Evolutionary conservation across 768 basidiomycete species (phyloP).

Genomic region (Mycena kentingensis): DNA sequence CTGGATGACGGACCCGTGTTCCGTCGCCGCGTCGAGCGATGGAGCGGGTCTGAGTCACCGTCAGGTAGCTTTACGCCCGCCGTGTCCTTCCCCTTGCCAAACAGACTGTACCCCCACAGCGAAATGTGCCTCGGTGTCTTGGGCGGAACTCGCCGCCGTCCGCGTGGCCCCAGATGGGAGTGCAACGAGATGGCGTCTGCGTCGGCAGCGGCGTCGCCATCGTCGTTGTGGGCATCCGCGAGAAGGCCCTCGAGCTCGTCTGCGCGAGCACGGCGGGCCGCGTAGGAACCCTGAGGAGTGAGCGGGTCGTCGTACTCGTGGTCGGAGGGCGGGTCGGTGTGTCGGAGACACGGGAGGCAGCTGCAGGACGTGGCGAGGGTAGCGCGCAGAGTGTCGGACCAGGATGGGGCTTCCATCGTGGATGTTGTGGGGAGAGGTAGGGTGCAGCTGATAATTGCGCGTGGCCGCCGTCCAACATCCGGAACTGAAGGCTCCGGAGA

Average conservation of each 20-base stretch:
- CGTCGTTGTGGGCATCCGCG: background rate
- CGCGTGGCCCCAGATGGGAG: slow-evolving; percentile 19
- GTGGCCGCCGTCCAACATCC: too few relatives aligned
- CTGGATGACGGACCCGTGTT: background rate
- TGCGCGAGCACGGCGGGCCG: slow-evolving; percentile 9
- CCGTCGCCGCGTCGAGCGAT: background rate
- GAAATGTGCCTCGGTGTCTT: slow-evolving; percentile 17
- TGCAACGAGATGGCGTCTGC: slow-evolving; percentile 20
- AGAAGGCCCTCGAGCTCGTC: slow-evolving; percentile 21
- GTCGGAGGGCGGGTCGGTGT: background rate
- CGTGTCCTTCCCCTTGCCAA: slow-evolving; percentile 1
- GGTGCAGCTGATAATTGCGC: too few relatives aligned
- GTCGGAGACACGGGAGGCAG: slow-evolving; percentile 7
- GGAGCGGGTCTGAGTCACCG: background rate
- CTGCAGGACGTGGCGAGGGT: background rate
- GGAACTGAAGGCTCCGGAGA: too few relatives aligned
- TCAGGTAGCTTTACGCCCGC: background rate
- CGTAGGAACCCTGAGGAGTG: background rate
- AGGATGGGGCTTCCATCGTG: slow-evolving; percentile 9
- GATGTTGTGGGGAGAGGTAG: too few relatives aligned
- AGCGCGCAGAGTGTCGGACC: slow-evolving; percentile 15
- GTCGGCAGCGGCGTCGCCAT: slow-evolving; percentile 12
- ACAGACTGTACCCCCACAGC: slow-evolving; percentile 13
- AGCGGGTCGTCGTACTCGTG: background rate
- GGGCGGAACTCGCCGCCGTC: slow-evolving; percentile 6